Conservation (phyloP, 257 asterid genomes). For the Voacanga thouarsii region DNA sequence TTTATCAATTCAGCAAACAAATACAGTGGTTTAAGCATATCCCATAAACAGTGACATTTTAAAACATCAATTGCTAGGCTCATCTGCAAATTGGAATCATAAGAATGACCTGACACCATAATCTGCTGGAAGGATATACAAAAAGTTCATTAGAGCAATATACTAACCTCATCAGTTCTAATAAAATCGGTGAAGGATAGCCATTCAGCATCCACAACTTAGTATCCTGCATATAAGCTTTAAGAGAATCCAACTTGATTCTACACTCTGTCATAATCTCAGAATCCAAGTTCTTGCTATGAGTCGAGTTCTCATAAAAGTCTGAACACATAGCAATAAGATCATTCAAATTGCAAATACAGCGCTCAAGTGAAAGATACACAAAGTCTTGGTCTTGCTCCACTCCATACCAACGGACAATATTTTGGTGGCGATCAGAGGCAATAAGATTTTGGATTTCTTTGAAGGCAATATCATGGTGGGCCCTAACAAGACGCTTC, state of each 20-base stretch:
- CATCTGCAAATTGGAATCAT: background rate
- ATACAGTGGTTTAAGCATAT: background rate
- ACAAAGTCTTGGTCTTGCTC: conserved; percentile 92
- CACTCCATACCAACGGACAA: conserved; percentile 87
- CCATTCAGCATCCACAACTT: conserved; percentile 64
- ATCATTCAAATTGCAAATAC: conserved; percentile 81
- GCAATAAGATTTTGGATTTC: conserved; percentile 86
- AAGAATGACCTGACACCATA: conserved; percentile 1
- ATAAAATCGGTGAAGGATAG: conserved; percentile 64
- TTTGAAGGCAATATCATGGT: conserved; percentile 77
- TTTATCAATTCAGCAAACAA: background rate
- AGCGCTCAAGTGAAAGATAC: conserved; percentile 85
- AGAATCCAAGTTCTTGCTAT: conserved; percentile 32
- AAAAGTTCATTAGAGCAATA: background rate
- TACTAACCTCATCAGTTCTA: conserved; percentile 77
- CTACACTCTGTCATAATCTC: conserved; percentile 37
- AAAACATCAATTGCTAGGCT: background rate
- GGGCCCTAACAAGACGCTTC: conserved; percentile 87
- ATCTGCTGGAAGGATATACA: background rate
- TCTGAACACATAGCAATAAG: conserved; percentile 56
- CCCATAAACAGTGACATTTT: background rate
- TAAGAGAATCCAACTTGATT: conserved; percentile 37
- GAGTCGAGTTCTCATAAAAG: conserved; percentile 32
- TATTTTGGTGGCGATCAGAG: conserved; percentile 87
- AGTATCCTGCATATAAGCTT: conserved; percentile 34